A percentile compares a stretch with the other conserved stretches of the same genome.
Conservation (phyloP, 768 basidiomycete genomes). For the Mrakia hoshinonis region DNA sequence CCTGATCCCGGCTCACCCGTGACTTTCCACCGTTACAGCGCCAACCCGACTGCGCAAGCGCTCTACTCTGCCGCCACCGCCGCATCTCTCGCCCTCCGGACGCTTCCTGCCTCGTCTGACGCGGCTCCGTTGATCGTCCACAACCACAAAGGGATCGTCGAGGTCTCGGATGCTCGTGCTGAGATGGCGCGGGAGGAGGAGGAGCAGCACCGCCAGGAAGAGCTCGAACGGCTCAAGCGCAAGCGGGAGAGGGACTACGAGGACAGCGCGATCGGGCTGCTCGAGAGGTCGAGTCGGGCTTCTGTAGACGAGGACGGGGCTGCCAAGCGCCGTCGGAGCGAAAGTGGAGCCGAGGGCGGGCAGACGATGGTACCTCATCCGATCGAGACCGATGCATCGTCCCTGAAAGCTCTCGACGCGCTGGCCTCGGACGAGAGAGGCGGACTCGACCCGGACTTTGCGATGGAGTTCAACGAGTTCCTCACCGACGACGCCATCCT, state of each 20-base stretch:
- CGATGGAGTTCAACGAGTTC: conserved; percentile 19
- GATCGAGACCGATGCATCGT: background rate
- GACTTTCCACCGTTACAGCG: background rate
- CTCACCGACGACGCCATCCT: conserved; percentile 8
- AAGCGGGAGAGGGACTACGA: conserved; percentile 16
- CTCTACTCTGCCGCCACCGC: conserved; percentile 4
- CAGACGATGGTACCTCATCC: conserved; percentile 7
- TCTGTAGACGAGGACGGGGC: background rate
- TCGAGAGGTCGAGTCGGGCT: background rate
- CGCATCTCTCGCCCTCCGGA: conserved; percentile 11
- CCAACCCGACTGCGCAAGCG: conserved; percentile 21
- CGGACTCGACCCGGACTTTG: background rate
- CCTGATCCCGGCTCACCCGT: background rate
- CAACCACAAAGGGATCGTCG: conserved; percentile 25
- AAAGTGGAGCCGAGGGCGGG: background rate
- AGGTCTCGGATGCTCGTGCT: conserved; percentile 5
- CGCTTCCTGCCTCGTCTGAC: conserved; percentile 3
- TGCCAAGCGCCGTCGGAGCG: conserved; percentile 8
- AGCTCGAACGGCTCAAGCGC: conserved; percentile 12
- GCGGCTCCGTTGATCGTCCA: conserved; percentile 5
- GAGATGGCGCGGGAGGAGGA: conserved; percentile 22
- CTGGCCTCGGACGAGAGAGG: background rate
- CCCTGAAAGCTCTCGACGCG: background rate
- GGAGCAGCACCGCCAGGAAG: conserved; percentile 11
- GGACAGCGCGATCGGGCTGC: background rate